A percentile compares a stretch with the other conserved stretches of the same genome.
Evolutionary conservation across 306 rosid species (phyloP).

Genomic region (Alnus glutinosa): DNA sequence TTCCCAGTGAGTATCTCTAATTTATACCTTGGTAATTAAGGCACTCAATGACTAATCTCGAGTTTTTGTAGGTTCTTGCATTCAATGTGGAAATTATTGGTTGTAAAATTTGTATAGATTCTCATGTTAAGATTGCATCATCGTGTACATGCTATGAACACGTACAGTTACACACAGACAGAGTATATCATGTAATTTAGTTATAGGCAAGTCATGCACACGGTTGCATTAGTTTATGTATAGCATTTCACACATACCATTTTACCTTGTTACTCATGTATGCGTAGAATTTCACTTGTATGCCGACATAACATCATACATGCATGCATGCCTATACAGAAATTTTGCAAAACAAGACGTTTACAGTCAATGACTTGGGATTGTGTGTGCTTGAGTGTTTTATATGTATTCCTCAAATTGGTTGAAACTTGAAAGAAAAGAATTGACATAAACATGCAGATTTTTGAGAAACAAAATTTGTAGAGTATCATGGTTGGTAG

Average conservation of each 20-base stretch:
- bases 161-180: not conserved
- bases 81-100: not conserved
- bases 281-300: too few relatives aligned
- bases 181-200: not conserved
- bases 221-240: not conserved
- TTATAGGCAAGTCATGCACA: too few relatives aligned
- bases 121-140: not conserved
- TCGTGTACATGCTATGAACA: not conserved
- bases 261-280: too few relatives aligned
- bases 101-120: not conserved
- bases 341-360: not conserved
- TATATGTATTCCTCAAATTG: not conserved
- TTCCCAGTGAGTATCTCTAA: slow-evolving; percentile 31
- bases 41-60: not conserved
- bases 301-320: not conserved
- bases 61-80: not conserved
- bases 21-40: not conserved
- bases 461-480: too few relatives aligned
- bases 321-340: not conserved
- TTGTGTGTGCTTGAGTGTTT: not conserved
- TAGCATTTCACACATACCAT: not conserved
- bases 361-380: not conserved
- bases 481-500: too few relatives aligned
- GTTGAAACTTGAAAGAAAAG: not conserved
- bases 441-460: too few relatives aligned